Evolutionary conservation across 208 protist species (phyloP).

Genomic region (Jaenimonas drosophilae): DNA sequence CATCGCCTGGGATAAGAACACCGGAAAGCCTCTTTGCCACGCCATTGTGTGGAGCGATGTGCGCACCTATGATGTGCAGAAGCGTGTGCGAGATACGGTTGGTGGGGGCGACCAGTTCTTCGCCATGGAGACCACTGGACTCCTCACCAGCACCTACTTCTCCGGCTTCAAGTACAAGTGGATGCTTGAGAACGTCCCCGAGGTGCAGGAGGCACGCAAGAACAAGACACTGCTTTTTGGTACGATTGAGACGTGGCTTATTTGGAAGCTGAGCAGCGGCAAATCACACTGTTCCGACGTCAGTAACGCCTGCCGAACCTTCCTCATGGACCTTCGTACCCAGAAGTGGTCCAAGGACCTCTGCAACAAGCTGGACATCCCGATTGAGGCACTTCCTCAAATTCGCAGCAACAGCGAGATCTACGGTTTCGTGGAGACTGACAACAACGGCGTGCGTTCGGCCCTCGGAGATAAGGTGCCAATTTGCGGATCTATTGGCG

Average conservation of each 20-base stretch:
- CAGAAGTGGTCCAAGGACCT: conserved; percentile 91
- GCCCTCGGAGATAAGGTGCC: conserved; percentile 24
- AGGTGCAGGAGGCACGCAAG: conserved; percentile 59
- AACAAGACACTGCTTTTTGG: conserved; percentile 84
- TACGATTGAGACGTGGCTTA: conserved; percentile 97
- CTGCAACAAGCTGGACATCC: conserved; percentile 72
- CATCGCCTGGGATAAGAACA: conserved; percentile 96
- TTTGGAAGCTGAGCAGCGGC: conserved; percentile 91
- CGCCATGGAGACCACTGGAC: conserved; percentile 58
- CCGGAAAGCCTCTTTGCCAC: conserved; percentile 92
- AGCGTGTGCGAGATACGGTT: conserved; percentile 22
- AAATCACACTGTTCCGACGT: conserved; percentile 92
- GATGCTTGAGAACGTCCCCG: conserved; percentile 93
- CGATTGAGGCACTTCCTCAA: conserved; percentile 74
- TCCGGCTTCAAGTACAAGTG: conserved; percentile 95
- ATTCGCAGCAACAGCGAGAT: conserved; percentile 87
- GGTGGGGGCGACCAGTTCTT: conserved; percentile 36
- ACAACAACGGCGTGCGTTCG: conserved; percentile 16
- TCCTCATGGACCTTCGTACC: conserved; percentile 96
- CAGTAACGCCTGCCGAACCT: conserved; percentile 96
- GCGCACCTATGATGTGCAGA: conserved; percentile 49
- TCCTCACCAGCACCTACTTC: conserved; percentile 96
- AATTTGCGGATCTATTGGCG: conserved; percentile 91
- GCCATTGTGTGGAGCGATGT: conserved; percentile 93
- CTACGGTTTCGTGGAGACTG: conserved; percentile 26